These are phyloP conservation scores for Clonostachys rosea DNA, from an alignment of 2,329 filamentous ascomycete genomes.

Conservation along the genomic window DNA sequence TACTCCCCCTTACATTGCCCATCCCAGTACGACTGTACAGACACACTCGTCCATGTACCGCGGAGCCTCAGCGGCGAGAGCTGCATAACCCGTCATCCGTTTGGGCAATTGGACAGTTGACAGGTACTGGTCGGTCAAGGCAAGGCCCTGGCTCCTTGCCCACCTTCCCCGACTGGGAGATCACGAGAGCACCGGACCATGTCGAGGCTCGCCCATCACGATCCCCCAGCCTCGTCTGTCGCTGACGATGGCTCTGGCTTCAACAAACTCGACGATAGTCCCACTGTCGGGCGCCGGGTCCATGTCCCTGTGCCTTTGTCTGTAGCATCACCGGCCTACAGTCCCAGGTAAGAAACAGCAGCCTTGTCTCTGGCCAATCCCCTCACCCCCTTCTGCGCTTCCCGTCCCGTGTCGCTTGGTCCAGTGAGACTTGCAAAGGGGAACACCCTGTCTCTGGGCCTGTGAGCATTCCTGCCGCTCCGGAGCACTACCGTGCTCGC, in stretches of 20 bases:
- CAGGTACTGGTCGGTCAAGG: background rate
- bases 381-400: too few relatives aligned
- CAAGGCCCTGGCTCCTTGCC: background rate
- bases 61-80: background rate
- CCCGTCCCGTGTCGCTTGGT: too few relatives aligned
- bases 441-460: too few relatives aligned
- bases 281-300: conserved; percentile 33
- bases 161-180: background rate
- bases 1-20: too few relatives aligned
- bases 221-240: conserved; percentile 9
- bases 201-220: background rate
- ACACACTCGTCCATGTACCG: background rate
- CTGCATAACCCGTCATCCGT: too few relatives aligned
- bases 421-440: too few relatives aligned
- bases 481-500: too few relatives aligned
- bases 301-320: conserved; percentile 10
- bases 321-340: conserved; percentile 4
- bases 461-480: too few relatives aligned
- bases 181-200: background rate
- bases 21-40: background rate
- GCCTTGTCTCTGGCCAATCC: too few relatives aligned
- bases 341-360: too few relatives aligned
- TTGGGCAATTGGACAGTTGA: too few relatives aligned
- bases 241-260: conserved; percentile 8
- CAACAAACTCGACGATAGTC: conserved; percentile 32